Conservation (phyloP, 108 stramenopile genomes). For the Fragilariopsis cylindrus region DNA sequence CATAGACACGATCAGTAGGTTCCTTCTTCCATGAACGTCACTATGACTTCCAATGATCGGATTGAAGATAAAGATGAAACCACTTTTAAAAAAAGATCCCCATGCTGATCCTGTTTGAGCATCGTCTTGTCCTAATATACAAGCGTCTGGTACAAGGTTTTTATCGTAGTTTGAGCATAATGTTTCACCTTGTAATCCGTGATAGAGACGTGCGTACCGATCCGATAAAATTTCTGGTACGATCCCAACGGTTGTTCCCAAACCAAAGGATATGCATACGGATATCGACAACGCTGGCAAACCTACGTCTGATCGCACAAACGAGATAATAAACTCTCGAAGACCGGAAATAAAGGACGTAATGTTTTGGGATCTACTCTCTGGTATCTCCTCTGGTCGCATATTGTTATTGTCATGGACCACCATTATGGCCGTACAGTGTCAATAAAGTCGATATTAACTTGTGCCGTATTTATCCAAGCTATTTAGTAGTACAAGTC, state of each 20-base stretch:
- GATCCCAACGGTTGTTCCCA: constrained; percentile 54
- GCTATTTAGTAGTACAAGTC: no score
- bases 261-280: constrained; percentile 38
- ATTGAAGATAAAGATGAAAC: constrained; percentile 56
- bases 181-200: constrained; percentile 47
- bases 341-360: background rate
- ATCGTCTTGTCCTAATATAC: constrained; percentile 66
- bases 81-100: constrained; percentile 42
- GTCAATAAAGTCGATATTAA: no score
- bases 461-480: no score
- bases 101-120: constrained; percentile 66
- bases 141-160: constrained; percentile 53
- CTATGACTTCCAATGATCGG: constrained; percentile 67
- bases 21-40: constrained; percentile 64
- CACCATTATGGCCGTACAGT: no score
- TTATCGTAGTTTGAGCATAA: constrained; percentile 41
- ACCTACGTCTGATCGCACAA: constrained; percentile 6
- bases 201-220: constrained; percentile 72
- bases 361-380: no score
- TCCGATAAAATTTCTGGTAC: constrained; percentile 68
- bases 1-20: constrained; percentile 49
- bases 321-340: constrained; percentile 15
- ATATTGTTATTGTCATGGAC: no score
- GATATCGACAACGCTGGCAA: constrained; percentile 15
- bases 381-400: no score